A percentile compares a stretch with the other conserved stretches of the same genome.
These are phyloP conservation scores for Leccinum imitatum DNA, from an alignment of 768 basidiomycete species.

Conservation along the genomic window DNA sequence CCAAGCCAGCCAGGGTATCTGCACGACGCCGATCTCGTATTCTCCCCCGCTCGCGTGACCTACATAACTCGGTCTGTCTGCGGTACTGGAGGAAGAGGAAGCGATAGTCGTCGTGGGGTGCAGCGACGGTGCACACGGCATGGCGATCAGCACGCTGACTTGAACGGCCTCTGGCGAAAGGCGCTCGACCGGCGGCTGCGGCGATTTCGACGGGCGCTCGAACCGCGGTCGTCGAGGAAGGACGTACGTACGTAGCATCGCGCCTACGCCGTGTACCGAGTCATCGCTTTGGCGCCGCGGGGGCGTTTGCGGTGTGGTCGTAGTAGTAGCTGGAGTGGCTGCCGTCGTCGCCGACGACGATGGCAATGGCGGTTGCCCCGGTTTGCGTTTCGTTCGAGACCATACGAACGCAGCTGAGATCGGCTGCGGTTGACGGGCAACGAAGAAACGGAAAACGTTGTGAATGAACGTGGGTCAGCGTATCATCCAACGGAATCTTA, in stretches of 20 bases:
- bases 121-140: constrained; percentile 36
- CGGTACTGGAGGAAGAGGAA: background rate
- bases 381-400: constrained; percentile 9
- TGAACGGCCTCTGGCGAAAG: constrained; percentile 31
- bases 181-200: constrained; percentile 12
- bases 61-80: background rate
- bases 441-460: no score
- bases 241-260: constrained; percentile 9
- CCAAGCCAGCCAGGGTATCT: constrained; percentile 34
- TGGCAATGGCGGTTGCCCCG: background rate
- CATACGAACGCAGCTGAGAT: constrained; percentile 23
- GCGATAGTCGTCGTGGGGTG: background rate
- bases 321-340: background rate
- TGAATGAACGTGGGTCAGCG: background rate
- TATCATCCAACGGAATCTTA: background rate
- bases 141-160: constrained; percentile 46
- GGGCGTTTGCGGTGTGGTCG: background rate
- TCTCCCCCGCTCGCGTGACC: constrained; percentile 27
- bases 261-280: background rate
- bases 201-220: constrained; percentile 10
- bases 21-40: constrained; percentile 46
- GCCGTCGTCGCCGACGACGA: background rate
- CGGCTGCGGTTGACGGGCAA: constrained; percentile 13
- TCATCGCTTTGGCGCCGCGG: background rate
- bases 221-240: constrained; percentile 3